Evolutionary conservation across 371 early-diverging fungal species (phyloP), one percentile per base, ranked within the genome.

Genomic region (Nematocida displodere): DNA sequence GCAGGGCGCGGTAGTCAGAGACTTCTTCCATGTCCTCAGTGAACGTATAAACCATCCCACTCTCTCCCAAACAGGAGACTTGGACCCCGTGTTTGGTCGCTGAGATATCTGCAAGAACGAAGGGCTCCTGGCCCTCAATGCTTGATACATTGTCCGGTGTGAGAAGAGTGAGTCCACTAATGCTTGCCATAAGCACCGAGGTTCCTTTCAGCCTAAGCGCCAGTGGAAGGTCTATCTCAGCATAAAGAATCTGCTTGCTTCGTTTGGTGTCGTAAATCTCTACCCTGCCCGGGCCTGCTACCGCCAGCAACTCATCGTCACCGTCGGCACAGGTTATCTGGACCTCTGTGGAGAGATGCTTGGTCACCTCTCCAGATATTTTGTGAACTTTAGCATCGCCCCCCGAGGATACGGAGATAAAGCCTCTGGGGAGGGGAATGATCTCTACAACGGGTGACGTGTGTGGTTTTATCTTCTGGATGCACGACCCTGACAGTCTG

Each of bases 11-110:
- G 33, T 33, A 71, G 1, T 62, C 62, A 8, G 2, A 24, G 4
- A 37, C 3, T 34, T 71, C 62, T 49, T 71, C 62, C 33, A 62
- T 15, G 0, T 71, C 62, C 7, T 56, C 20, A 2, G 26, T 33
- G 46, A 46, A 71, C 2, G 15, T 31, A 37, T 71, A 71, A 1
- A 62, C 1, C 50, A 49, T 49, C 17, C 75, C 75, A 49, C 62
- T 61, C 34, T 71, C 75, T 48, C 75, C 75, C 3, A 71, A 2
- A 20, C 59, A 58, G 17, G 31, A 37, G 24, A 71, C 52, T 34
- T 44, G 20, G 0, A 31, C 13, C 13, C 46, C 44, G 2, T 17
- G 20, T 1, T n/a, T n/a, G 24, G 42, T 40, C n/a, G 7, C 47
- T 0, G 54, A 13, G 26, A 67, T 56, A 56, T 5, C 7, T 33